Conservation (phyloP, 129 eudicot genomes). For the Smallanthus sonchifolius region DNA sequence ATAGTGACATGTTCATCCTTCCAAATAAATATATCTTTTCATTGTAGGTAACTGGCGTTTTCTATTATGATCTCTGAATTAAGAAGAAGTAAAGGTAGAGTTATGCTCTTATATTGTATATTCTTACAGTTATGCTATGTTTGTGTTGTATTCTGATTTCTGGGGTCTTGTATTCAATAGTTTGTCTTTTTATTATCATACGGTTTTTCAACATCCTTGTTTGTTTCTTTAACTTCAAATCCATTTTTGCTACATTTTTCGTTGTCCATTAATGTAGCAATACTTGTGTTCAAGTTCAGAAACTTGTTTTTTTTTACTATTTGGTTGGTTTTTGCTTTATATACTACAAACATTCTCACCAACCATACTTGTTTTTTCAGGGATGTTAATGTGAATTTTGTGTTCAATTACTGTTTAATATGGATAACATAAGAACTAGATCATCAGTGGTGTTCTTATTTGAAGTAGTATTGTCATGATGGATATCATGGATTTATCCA, state of each 20-base stretch:
- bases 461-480: neutral
- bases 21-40: slow-evolving; percentile 84
- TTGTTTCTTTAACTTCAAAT: slow-evolving; percentile 1
- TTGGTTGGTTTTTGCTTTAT: slow-evolving; percentile 1
- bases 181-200: neutral
- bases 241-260: neutral
- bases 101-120: slow-evolving; percentile 55
- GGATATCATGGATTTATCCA: neutral
- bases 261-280: neutral
- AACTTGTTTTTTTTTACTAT: slow-evolving; percentile 8
- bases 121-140: slow-evolving; percentile 17
- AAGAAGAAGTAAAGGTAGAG: slow-evolving; percentile 98
- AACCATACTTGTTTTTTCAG: neutral
- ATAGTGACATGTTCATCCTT: slow-evolving; percentile 56
- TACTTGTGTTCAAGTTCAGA: neutral
- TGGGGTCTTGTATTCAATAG: slow-evolving; percentile 1
- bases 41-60: slow-evolving; percentile 96
- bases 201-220: slow-evolving; percentile 7
- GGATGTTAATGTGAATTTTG: neutral
- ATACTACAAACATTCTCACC: neutral
- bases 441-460: neutral
- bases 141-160: slow-evolving; percentile 11
- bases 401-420: neutral
- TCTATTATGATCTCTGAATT: slow-evolving; percentile 98
- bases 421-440: neutral